Evolutionary conservation across 2,329 filamentous ascomycete species (phyloP).

Genomic region (Verticillium nonalfalfae): DNA sequence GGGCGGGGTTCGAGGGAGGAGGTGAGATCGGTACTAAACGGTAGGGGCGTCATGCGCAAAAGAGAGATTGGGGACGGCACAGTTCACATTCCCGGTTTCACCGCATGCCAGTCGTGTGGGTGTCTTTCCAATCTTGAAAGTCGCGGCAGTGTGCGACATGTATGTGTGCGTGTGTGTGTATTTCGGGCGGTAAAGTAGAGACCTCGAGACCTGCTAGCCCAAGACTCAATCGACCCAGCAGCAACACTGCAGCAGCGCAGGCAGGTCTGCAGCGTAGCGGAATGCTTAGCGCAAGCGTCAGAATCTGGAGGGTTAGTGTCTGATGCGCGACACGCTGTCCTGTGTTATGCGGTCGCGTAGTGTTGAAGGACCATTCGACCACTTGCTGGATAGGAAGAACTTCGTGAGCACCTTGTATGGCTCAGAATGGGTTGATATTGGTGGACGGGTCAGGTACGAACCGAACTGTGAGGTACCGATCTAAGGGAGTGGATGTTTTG

Average conservation of each 20-base stretch:
- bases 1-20: neutral
- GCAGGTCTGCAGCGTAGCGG: neutral
- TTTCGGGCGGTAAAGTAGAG: neutral
- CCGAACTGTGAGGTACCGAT: neutral
- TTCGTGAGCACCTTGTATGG: neutral
- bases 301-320: neutral
- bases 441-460: neutral
- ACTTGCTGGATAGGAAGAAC: neutral
- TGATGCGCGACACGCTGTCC: neutral
- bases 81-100: constrained; percentile 1
- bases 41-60: neutral
- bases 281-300: neutral
- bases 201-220: neutral
- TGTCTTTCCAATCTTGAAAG: neutral
- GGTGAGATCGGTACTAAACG: neutral
- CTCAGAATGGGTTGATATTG: neutral
- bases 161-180: neutral
- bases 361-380: neutral
- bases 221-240: neutral
- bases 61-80: neutral
- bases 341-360: neutral
- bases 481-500: neutral
- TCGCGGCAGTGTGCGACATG: neutral
- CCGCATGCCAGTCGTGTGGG: constrained; percentile 6
- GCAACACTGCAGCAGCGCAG: neutral